A percentile compares a stretch with the other conserved stretches of the same genome.
Evolutionary conservation across 371 early-diverging fungal genomes (phyloP).

Genomic region (Lichtheimia ramosa): DNA sequence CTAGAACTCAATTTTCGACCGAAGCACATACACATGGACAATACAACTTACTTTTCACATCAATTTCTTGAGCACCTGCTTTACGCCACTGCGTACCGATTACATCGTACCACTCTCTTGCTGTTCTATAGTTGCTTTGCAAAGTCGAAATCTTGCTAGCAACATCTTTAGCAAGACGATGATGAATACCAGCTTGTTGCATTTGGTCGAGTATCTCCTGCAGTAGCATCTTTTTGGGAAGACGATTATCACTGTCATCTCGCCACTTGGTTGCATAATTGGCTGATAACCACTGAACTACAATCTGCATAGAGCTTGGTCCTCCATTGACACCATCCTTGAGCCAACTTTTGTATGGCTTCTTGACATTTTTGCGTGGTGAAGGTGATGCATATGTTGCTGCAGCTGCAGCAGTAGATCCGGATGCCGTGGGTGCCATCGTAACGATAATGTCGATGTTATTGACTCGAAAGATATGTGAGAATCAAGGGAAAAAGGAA

Average conservation of each 20-base stretch:
- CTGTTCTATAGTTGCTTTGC: slow-evolving; percentile 46
- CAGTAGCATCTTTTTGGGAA: slow-evolving; percentile 46
- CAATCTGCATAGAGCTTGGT: slow-evolving; percentile 46
- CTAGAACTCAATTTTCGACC: slow-evolving; percentile 5
- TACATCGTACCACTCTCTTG: slow-evolving; percentile 49
- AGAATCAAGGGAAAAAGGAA: not conserved
- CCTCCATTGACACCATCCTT: slow-evolving; percentile 52
- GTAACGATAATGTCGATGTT: not conserved
- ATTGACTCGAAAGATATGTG: too few relatives aligned
- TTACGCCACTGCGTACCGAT: slow-evolving; percentile 37
- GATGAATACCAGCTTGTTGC: slow-evolving; percentile 45
- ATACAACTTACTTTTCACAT: slow-evolving; percentile 10
- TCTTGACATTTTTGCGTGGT: slow-evolving; percentile 17
- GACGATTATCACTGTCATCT: slow-evolving; percentile 39
- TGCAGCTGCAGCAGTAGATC: slow-evolving; percentile 1
- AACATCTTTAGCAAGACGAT: slow-evolving; percentile 50
- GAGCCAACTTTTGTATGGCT: slow-evolving; percentile 51
- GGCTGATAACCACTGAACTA: slow-evolving; percentile 46
- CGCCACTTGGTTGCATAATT: slow-evolving; percentile 49
- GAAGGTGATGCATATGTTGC: not conserved
- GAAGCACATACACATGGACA: not conserved
- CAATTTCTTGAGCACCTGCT: slow-evolving; percentile 36
- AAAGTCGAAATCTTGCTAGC: slow-evolving; percentile 49
- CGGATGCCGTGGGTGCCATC: not conserved
- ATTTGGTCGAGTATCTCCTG: slow-evolving; percentile 46